Conservation (phyloP, 1,284 basidiomycete species). For the Coniophora puteana region DNA sequence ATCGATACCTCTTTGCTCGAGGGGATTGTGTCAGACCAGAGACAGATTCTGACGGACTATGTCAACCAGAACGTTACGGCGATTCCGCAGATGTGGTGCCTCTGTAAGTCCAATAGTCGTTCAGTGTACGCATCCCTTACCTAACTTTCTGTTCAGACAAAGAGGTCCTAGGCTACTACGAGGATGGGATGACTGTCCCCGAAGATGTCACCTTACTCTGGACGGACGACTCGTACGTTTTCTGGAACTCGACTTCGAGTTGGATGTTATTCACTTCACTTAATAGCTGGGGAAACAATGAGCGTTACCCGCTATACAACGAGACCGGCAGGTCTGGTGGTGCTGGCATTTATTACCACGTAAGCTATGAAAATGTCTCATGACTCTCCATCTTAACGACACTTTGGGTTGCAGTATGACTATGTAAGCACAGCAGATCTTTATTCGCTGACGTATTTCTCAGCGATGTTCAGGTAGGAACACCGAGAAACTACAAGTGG, state of each 20-base stretch:
- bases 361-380: conserved; percentile 22
- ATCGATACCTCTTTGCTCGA: conserved; percentile 51
- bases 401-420: conserved; percentile 30
- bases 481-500: conserved; percentile 60
- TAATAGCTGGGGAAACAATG: conserved; percentile 55
- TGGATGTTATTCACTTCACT: not conserved
- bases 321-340: conserved; percentile 59
- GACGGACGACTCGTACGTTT: conserved; percentile 56
- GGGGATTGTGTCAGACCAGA: conserved; percentile 58
- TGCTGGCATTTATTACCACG: conserved; percentile 69
- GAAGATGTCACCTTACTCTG: conserved; percentile 58
- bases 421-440: conserved; percentile 30
- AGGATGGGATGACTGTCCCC: conserved; percentile 51
- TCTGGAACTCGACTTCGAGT: not conserved
- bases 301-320: conserved; percentile 46
- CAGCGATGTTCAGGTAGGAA: conserved; percentile 40
- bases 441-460: not conserved
- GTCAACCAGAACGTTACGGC: conserved; percentile 47
- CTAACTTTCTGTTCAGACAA: conserved; percentile 35
- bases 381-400: not conserved
- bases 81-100: conserved; percentile 64
- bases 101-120: conserved; percentile 40
- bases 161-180: conserved; percentile 68
- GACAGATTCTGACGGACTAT: conserved; percentile 54
- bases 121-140: too few relatives aligned